Base-by-base conservation (phyloP, 1,284 basidiomycete genomes). In the Marasmius oreades region DNA sequence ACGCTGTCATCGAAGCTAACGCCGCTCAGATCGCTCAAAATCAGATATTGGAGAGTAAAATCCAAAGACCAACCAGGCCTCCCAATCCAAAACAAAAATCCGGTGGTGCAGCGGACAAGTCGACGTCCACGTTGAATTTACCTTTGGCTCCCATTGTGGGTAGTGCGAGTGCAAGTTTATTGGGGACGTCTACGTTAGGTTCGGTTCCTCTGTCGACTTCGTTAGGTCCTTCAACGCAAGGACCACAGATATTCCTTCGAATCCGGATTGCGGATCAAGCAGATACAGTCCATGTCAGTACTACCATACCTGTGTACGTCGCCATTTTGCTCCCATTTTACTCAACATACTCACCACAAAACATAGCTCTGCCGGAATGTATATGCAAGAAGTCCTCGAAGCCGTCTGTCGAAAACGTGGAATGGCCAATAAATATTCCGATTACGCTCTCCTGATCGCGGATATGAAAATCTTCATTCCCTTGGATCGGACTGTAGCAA, bases 381-480 rank as follows among this genome's bases (percentile, higher is more conserved):
- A 98, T 71, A 89, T 98, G 80, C 92, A 94, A 55, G 95, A 99
- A 70, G 92, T 95, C 0, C 82, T 98, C 37, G 95, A 98, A 63
- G 77, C 85, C 22, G 84, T 95, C 2, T 93, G 91, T 67, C 78
- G 82, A 52, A 89, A 86, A 67, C 83, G 88, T 36, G 86, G 88
- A 59, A 75, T 92, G 18, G 77, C 78, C 36, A 82, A 90, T 34
- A 82, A 90, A 62, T 79, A 90, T 1, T 88, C 88, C 55, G 90
- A 95, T 58, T 96, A 93, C 73, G 92, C 91, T 0, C 78, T 97
- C 1, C 78, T 95, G 53, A 78, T 94, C 16, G 84, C 83, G 8
- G 87, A 93, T 62, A 78, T 84, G 63, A 88, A 85, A 53, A 88
- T 98, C 52, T 79, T 97, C 37, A 88, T 98, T 23, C 95, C 95